Evolutionary conservation across 2,329 filamentous ascomycete species (phyloP), one percentile per base, ranked within the genome.

Genomic region (Plenodomus lindquistii): DNA sequence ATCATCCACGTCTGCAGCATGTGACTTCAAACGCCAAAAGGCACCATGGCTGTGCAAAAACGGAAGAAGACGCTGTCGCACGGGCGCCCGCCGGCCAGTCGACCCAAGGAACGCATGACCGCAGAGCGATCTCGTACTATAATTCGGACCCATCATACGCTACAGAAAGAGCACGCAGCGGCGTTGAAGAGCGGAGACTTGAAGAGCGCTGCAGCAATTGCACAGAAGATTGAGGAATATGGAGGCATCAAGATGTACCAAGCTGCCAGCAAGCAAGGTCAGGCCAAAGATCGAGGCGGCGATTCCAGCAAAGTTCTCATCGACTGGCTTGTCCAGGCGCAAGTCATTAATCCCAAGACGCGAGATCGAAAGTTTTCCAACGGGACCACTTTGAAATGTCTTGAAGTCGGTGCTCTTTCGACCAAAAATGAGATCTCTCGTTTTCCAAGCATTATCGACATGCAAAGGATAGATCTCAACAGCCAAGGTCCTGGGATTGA

Each of bases 381-480:
- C 21, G 17, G 41, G 4, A 11, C 42, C 3, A 36, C 46, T 44
- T 71, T 90, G 34, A 82, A 79, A 17, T 84, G 97, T 75, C 84
- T 99, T 6, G 94, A 99, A 73, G 85, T 99, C 41, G 94, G 94
- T 7, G 88, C 92, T 1, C 76, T 99, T 43, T 95, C 90, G 59
- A 88, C 85, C 2, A 81, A 82, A 34, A 99, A 99, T 70, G 88
- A 87, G 13, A 96, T 91, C 71, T 93, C 91, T 0, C 83, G 78
- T 51, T 88, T 62, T 36, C 58, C 87, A 52, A 79, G 79, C 6
- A 68, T 82, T 37, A 88, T 97, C 61, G 78, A 88, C 29, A 84
- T 96, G 62, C 82, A 86, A 52, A 84, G 91, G 55, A 97, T 99
- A 69, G 94, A 99, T 67, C 76, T 99, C 46, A 89, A 95, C 72